Evolutionary conservation across 805 yeast genomes (phyloP), one percentile per base, ranked within the genome.

Genomic region (Yamadazyma sp.): DNA sequence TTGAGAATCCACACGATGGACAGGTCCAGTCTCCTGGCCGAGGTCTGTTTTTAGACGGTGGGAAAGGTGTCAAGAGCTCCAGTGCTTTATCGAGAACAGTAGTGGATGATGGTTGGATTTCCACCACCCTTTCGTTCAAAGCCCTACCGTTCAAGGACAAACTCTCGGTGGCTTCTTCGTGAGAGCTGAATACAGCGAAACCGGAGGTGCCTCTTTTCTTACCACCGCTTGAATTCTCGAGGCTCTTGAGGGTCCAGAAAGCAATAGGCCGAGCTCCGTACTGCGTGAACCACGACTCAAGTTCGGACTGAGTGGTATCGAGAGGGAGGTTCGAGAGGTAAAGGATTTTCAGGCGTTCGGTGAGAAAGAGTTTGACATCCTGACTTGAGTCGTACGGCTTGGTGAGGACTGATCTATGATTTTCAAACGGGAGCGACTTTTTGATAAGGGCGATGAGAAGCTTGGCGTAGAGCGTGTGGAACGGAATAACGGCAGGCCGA

Each of bases 11-110:
- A 70, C 97, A 90, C 5, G 90, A 81, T 17, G 96, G 95, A 60
- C 97, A 90, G n/a, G 85, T 86, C 97, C 97, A 90, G 58, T 90
- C 97, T 14, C 97, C 97, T 0, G 97, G 97, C 54, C 97, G 73
- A 15, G 96, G 95, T 51, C 93, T 73, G 60, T 90, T 89, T 44
- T 77, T 77, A 48, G 87, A 84, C 20, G 83, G 79, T 11, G 96
- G 95, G 63, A 90, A 90, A 3, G 95, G 88, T 0, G 86, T 74
- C 42, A 90, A 66, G 28, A 90, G 75, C 26, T 84, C 95, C 48
- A 79, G 84, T 1, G 96, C 95, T 44, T 79, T 75, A 47, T 87
- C 96, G 32, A 90, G 67, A 3, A 90, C 85, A 27, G 74, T 65
- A 3, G 82, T 74, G 28, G 93, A 82, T 1, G 95, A 86, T 1